Conservation (phyloP, 2,329 filamentous ascomycete species). For the Aspergillus sp. region DNA sequence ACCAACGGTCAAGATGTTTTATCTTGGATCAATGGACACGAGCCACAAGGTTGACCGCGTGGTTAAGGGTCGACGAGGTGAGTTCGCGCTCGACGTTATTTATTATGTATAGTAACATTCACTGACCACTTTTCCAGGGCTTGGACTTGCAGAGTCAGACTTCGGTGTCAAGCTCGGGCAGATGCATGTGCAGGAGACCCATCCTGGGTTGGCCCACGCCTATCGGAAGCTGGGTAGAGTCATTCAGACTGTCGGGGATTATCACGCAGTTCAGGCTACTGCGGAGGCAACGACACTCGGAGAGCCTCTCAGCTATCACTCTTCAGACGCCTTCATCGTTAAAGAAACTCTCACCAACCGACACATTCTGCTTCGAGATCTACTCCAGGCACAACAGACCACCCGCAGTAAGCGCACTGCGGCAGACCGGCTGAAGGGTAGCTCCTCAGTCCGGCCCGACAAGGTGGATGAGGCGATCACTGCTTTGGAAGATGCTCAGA, state of each 20-base stretch:
- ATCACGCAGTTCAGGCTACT: slow-evolving; percentile 92
- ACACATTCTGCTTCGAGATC: slow-evolving; percentile 90
- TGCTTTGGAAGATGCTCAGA: slow-evolving; percentile 81
- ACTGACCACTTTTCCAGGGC: slow-evolving; percentile 55
- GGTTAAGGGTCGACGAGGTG: slow-evolving; percentile 89
- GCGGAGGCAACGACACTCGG: slow-evolving; percentile 93
- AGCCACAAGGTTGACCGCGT: slow-evolving; percentile 94
- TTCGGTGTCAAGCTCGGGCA: slow-evolving; percentile 85
- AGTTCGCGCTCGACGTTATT: slow-evolving; percentile 19
- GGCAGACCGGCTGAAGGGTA: slow-evolving; percentile 83
- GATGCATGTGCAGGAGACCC: slow-evolving; percentile 87
- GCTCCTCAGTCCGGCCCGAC: slow-evolving; percentile 81
- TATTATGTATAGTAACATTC: background rate
- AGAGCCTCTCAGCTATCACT: slow-evolving; percentile 92
- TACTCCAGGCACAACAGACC: slow-evolving; percentile 83
- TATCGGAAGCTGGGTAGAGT: slow-evolving; percentile 94
- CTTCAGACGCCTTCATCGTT: slow-evolving; percentile 92
- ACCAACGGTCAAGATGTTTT: slow-evolving; percentile 92
- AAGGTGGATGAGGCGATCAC: slow-evolving; percentile 98
- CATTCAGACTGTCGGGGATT: slow-evolving; percentile 90
- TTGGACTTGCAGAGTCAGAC: slow-evolving; percentile 88
- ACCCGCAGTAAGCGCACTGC: slow-evolving; percentile 80
- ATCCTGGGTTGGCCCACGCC: slow-evolving; percentile 81
- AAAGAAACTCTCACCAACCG: slow-evolving; percentile 98
- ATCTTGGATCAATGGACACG: slow-evolving; percentile 92